A percentile compares a stretch with the other conserved stretches of the same genome.
Conservation (phyloP, 202 grass and related monocot genomes). For the Digitaria exilis region DNA sequence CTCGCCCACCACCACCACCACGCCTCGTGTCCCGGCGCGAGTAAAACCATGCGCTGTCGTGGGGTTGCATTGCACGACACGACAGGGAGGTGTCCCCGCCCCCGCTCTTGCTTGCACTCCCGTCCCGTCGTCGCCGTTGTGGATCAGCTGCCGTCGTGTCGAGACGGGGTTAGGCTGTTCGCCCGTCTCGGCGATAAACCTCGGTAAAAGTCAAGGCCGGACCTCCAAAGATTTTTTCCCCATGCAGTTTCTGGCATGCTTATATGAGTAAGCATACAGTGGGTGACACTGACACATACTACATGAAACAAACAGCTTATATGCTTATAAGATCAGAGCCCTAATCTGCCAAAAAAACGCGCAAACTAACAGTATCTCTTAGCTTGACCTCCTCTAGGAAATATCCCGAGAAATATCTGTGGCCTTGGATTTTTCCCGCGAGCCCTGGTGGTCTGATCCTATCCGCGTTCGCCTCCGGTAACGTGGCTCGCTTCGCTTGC, state of each 20-base stretch:
- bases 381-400: not conserved
- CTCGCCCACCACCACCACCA: not conserved
- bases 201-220: not conserved
- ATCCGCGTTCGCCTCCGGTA: not conserved
- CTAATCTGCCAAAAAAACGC: not conserved
- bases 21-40: not conserved
- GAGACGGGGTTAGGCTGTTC: not conserved
- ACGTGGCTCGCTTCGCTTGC: not conserved
- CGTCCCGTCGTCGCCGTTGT: too few relatives aligned
- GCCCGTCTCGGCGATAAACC: not conserved
- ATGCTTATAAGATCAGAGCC: not conserved
- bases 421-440: not conserved
- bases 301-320: not conserved
- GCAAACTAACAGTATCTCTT: not conserved
- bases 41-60: constrained; percentile 41
- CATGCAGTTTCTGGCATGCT: not conserved
- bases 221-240: not conserved
- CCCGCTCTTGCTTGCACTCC: too few relatives aligned
- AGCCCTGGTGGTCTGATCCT: not conserved
- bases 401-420: not conserved
- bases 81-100: not conserved
- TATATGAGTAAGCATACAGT: not conserved
- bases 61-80: not conserved
- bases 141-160: too few relatives aligned
- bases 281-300: too few relatives aligned